Conservation (phyloP, 768 basidiomycete species). For the Leucogyrophana mollusca region DNA sequence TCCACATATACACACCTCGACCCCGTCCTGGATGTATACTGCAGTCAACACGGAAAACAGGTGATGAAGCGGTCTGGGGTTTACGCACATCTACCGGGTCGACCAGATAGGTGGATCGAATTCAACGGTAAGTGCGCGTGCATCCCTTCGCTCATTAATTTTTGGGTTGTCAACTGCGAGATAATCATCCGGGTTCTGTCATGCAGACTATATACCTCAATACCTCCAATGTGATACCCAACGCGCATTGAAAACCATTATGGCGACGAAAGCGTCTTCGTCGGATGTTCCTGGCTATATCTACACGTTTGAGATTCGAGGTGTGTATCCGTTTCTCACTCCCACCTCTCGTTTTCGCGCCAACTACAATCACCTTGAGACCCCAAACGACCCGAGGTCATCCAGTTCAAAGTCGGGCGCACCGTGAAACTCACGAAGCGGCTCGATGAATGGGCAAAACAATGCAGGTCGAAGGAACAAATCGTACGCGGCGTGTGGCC, state of each 20-base stretch:
- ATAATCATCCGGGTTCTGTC: conserved; percentile 7
- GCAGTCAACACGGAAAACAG: conserved; percentile 61
- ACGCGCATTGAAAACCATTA: conserved; percentile 50
- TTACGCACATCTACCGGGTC: conserved; percentile 46
- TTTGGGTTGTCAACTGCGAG: too few relatives aligned
- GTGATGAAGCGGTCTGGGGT: conserved; percentile 50
- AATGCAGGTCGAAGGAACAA: conserved; percentile 76
- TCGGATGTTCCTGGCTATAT: conserved; percentile 78
- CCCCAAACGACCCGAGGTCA: conserved; percentile 31
- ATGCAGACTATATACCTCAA: conserved; percentile 64
- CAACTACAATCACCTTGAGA: conserved; percentile 20
- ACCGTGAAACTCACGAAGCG: conserved; percentile 71
- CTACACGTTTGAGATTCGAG: conserved; percentile 78
- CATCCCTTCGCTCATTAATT: too few relatives aligned
- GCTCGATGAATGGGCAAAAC: conserved; percentile 78
- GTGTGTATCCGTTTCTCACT: conserved; percentile 32
- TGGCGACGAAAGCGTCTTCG: conserved; percentile 50
- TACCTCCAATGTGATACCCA: conserved; percentile 65
- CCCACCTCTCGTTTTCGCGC: background rate
- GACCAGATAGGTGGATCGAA: conserved; percentile 44
- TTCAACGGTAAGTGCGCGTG: conserved; percentile 54
- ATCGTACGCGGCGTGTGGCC: conserved; percentile 78
- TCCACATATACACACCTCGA: conserved; percentile 21
- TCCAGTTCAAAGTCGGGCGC: conserved; percentile 80
- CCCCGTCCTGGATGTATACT: conserved; percentile 43